Conservation (phyloP, 2,329 filamentous ascomycete genomes). For the Pseudocercospora macadamiae region DNA sequence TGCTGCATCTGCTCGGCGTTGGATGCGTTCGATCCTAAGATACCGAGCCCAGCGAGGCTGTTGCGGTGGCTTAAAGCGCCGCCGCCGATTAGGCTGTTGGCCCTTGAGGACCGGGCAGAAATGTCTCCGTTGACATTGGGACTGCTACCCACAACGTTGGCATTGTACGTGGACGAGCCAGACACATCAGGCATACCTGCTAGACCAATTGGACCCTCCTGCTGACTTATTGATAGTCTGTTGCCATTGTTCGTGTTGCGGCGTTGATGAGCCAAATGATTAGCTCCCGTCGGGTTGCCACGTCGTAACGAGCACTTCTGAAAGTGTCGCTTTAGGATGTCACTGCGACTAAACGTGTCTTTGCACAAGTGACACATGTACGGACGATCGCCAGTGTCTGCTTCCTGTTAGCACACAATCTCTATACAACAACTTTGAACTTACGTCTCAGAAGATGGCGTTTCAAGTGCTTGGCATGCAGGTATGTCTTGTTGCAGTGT, state of each 20-base stretch:
- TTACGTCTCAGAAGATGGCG: slow-evolving; percentile 93
- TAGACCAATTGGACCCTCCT: slow-evolving; percentile 40
- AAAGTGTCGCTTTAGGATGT: slow-evolving; percentile 98
- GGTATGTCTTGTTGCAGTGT: slow-evolving; percentile 96
- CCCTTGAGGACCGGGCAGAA: slow-evolving; percentile 52
- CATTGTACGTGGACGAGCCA: slow-evolving; percentile 33
- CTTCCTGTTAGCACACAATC: slow-evolving; percentile 40
- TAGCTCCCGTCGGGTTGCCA: slow-evolving; percentile 92
- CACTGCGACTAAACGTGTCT: slow-evolving; percentile 96
- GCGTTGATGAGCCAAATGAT: slow-evolving; percentile 77
- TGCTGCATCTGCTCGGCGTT: slow-evolving; percentile 33
- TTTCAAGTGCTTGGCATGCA: slow-evolving; percentile 97
- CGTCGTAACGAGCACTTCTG: slow-evolving; percentile 97
- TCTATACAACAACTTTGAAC: slow-evolving; percentile 45
- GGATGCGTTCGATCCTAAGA: slow-evolving; percentile 34
- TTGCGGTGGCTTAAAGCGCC: slow-evolving; percentile 37
- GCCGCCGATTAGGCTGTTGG: slow-evolving; percentile 53
- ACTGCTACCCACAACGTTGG: slow-evolving; percentile 36
- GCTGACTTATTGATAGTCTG: slow-evolving; percentile 40
- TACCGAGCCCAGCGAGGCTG: slow-evolving; percentile 38
- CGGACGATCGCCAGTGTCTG: slow-evolving; percentile 95
- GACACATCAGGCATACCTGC: slow-evolving; percentile 40
- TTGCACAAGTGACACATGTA: slow-evolving; percentile 98
- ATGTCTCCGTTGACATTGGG: slow-evolving; percentile 44
- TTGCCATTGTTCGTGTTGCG: slow-evolving; percentile 53